Evolutionary conservation across 345 rosid species (phyloP).

Genomic region (Citrus cavaleriei): DNA sequence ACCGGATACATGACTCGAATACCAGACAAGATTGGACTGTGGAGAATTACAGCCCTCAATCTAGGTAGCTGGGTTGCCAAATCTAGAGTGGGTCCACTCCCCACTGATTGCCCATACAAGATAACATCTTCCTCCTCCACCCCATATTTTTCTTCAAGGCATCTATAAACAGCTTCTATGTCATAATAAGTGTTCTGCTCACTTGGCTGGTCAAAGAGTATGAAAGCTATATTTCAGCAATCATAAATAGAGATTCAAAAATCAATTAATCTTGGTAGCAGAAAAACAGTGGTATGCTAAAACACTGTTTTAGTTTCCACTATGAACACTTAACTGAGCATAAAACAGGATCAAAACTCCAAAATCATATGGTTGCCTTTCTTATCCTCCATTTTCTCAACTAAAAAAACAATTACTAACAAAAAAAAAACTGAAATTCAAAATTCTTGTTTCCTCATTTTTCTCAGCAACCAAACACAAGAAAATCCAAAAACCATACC

Average conservation of each 20-base stretch:
- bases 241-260: neutral
- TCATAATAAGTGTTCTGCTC: slow-evolving; percentile 88
- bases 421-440: neutral
- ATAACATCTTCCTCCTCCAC: slow-evolving; percentile 80
- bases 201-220: slow-evolving; percentile 54
- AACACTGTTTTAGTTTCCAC: neutral
- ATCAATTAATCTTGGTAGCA: neutral
- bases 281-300: neutral
- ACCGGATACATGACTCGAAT: slow-evolving; percentile 92
- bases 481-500: slow-evolving; percentile 35
- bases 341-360: neutral
- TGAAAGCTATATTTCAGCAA: slow-evolving; percentile 9
- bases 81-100: slow-evolving; percentile 93
- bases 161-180: slow-evolving; percentile 84
- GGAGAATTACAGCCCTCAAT: slow-evolving; percentile 89
- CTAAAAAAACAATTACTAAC: neutral
- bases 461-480: slow-evolving; percentile 8
- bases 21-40: slow-evolving; percentile 89
- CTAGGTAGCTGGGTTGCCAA: slow-evolving; percentile 65
- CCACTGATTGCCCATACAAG: slow-evolving; percentile 91
- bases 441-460: neutral
- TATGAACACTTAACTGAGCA: neutral
- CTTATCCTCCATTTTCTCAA: neutral
- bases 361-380: neutral
- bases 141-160: slow-evolving; percentile 71